phyloP scores from a whole-genome alignment of 163 green algal genomes.

The Scenedesmus sp. region DNA sequence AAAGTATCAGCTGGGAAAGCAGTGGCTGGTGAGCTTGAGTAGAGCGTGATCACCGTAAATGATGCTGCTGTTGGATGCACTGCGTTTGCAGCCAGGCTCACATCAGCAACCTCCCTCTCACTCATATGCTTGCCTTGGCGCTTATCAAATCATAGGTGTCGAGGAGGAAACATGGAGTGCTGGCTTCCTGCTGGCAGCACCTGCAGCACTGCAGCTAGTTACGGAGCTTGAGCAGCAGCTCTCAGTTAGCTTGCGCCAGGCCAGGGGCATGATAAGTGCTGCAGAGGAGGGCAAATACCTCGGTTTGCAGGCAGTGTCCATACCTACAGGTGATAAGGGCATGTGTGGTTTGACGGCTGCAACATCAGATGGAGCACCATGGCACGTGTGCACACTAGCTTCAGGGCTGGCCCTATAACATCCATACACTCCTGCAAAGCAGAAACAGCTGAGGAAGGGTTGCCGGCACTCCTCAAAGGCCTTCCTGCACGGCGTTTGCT shows the following conservation, averaged over 20 bases:
- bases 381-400: not conserved
- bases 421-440: not conserved
- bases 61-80: not conserved
- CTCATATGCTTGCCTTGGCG: not conserved
- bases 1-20: not conserved
- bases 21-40: not conserved
- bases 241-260: not conserved
- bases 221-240: not conserved
- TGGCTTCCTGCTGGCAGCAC: not conserved
- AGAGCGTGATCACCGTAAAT: not conserved
- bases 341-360: not conserved
- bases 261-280: not conserved
- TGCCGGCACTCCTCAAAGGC: not conserved
- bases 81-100: not conserved
- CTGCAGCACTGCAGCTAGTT: not conserved
- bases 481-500: not conserved
- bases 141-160: not conserved
- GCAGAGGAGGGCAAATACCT: constrained; percentile 25
- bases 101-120: not conserved
- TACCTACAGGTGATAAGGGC: not conserved
- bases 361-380: not conserved
- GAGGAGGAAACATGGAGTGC: constrained; percentile 23
- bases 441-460: not conserved
- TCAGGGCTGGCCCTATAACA: not conserved
- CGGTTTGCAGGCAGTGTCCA: constrained; percentile 2